Evolutionary conservation across 2,329 filamentous ascomycete species (phyloP), one percentile per base, ranked within the genome.

Genomic region (Pseudopyricularia javanii): DNA sequence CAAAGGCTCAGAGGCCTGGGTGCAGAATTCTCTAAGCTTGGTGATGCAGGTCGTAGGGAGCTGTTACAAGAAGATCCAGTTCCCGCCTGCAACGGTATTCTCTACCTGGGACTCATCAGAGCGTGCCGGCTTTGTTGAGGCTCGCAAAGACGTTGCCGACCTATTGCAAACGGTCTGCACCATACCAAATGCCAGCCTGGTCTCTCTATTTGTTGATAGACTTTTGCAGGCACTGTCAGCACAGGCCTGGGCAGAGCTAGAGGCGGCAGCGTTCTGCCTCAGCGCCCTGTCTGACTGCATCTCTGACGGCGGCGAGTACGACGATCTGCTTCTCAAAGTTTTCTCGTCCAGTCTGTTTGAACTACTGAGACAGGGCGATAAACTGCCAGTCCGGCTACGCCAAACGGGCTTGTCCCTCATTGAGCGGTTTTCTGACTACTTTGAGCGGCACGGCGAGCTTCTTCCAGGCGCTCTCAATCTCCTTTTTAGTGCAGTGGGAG

Each of bases 91-190:
- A 2, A 71, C 78, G 9, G 70, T 75, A 7, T 79, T 83, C 48
- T 71, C 74, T 30, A 70, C 73, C 0, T 91, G 88, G 88, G 85
- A 87, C 56, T 80, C 81, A 4, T 78, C 80, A 24, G 82, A 87
- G 33, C 79, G 79, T 37, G 75, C 77, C 50, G 80, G 76, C 0
- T 91, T 91, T 65, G 73, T 76, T 51, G 82, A 86, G 54, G 88
- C 88, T 49, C 77, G 88, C 30, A 83, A 86, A 59, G 88, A 94
- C 60, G 82, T 91, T n/a, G 76, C 79, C 50, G 88, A 94, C 63
- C 75, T 93, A 50, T 72, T 93, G 28, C 81, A 89, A 58, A 82
- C 85, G 2, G 78, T 84, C 3, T 91, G 83, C 59, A 74, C 82
- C 3, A 67, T 85, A 15, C 74, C 77, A 43, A 80, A 80, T 0